Evolutionary conservation across 768 basidiomycete genomes (phyloP).

Genomic region (Mycena olivaceomarginata): DNA sequence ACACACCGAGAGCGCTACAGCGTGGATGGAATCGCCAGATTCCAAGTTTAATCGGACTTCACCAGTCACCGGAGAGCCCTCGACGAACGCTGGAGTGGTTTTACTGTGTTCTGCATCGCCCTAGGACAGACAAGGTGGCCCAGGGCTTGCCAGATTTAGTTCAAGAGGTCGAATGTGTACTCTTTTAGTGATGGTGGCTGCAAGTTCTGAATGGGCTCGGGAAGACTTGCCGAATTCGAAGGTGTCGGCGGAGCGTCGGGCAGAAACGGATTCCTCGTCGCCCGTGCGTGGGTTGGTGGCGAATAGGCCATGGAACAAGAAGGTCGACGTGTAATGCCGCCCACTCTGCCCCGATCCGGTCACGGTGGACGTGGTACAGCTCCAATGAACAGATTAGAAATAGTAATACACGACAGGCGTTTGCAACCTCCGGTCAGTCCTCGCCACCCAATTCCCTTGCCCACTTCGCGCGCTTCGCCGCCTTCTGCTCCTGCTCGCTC

Average conservation of each 20-base stretch:
- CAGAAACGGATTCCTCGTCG: slow-evolving; percentile 28
- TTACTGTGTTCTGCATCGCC: slow-evolving; percentile 63
- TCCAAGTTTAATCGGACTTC: slow-evolving; percentile 57
- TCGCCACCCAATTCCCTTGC: slow-evolving; percentile 80
- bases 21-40: slow-evolving; percentile 66
- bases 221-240: not conserved
- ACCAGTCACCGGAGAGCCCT: slow-evolving; percentile 59
- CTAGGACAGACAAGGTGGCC: slow-evolving; percentile 66
- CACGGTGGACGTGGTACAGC: slow-evolving; percentile 4
- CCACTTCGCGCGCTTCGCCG: slow-evolving; percentile 75
- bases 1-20: slow-evolving; percentile 69
- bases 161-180: slow-evolving; percentile 54
- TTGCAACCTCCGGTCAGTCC: slow-evolving; percentile 51
- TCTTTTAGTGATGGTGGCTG: slow-evolving; percentile 24
- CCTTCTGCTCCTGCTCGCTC: slow-evolving; percentile 70
- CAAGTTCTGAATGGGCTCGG: too few species aligned
- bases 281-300: not conserved
- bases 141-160: slow-evolving; percentile 59
- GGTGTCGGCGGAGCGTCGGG: not conserved
- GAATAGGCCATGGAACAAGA: slow-evolving; percentile 11
- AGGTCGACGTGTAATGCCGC: not conserved
- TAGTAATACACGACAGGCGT: slow-evolving; percentile 1
- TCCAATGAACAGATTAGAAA: not conserved
- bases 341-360: not conserved
- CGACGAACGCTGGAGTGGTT: slow-evolving; percentile 58